A percentile compares a stretch with the other conserved stretches of the same genome.
Evolutionary conservation across 306 rosid genomes (phyloP).

Genomic region (Cucurbita pepo): DNA sequence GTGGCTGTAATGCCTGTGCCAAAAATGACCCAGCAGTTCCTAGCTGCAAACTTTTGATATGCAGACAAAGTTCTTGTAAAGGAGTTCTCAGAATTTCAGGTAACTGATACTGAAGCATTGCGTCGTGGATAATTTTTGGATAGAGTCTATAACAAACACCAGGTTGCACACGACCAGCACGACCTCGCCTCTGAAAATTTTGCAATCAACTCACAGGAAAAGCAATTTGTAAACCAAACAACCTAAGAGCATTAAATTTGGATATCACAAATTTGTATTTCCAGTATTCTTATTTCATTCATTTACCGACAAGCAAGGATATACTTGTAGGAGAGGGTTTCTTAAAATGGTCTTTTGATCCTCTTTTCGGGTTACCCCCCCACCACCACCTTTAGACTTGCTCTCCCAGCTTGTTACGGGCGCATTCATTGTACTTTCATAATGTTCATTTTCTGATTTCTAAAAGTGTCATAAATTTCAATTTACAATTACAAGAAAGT

Average conservation of each 20-base stretch:
- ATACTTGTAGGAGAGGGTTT: background rate
- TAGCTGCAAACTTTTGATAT: slow-evolving; percentile 84
- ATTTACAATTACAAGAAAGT: background rate
- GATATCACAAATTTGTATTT: background rate
- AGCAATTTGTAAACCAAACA: background rate
- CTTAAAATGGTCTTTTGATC: background rate
- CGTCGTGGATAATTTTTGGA: slow-evolving; percentile 74
- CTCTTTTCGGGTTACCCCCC: background rate
- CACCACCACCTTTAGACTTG: background rate
- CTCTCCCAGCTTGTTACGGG: too few relatives aligned
- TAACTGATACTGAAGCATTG: slow-evolving; percentile 78
- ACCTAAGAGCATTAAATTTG: background rate
- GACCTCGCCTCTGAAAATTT: slow-evolving; percentile 78
- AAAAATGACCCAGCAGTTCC: slow-evolving; percentile 81
- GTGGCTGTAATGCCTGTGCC: slow-evolving; percentile 93
- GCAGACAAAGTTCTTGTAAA: slow-evolving; percentile 93
- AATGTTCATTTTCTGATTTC: background rate
- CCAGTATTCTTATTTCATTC: background rate
- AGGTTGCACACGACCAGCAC: slow-evolving; percentile 97
- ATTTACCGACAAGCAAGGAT: background rate
- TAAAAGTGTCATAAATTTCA: background rate
- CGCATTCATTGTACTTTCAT: too few relatives aligned
- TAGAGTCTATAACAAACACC: slow-evolving; percentile 85
- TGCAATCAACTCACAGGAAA: background rate
- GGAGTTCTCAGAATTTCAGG: slow-evolving; percentile 96